Evolutionary conservation across 768 basidiomycete genomes (phyloP), one percentile per base, ranked within the genome.

Genomic region (Thelephora ganbajun): DNA sequence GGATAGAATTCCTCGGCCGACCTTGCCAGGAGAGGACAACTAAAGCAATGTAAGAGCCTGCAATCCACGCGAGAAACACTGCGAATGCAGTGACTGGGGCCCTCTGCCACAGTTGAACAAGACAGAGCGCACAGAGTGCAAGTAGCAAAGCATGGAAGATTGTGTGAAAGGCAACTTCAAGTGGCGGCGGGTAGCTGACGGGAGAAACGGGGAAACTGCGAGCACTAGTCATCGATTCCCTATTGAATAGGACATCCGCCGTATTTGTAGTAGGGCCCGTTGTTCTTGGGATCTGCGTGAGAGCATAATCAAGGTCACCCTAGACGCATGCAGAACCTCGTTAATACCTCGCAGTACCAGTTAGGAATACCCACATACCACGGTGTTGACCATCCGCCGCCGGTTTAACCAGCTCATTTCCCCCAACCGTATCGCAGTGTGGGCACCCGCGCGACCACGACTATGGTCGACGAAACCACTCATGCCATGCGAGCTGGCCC

Each of bases 361-460:
- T 35, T 33, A 43, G 46, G 49, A 49, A 43, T 43, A 34, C 11
- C 39, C 36, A 66, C 80, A 58, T 59, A 87, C 85, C 66, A 82
- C 76, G 48, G 74, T 72, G 56, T 77, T 80, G 26, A 82, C 63
- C 58, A 79, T 85, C 49, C 84, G 73, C 46, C 87, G 70, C 45
- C 81, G 74, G 48, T 80, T 73, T 33, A 87, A 66, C 87, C 87
- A 89, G 57, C 84, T 84, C 44, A 84, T 67, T 57, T 89, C 83
- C 26, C 77, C 76, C 35, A 86, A 64, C 51, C 72, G 78, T 48
- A 76, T 68, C 26, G 74, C 68, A 13, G 69, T 59, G 35, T 51
- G 67, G 57, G 56, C 73, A 56, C 60, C 64, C 57, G 59, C 69
- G 52, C 22, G 39, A 41, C 39, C 14, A 7, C 9, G 16, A 16